Base-by-base conservation (phyloP, 2,329 filamentous ascomycete genomes). In the Talaromyces amestolkiae region DNA sequence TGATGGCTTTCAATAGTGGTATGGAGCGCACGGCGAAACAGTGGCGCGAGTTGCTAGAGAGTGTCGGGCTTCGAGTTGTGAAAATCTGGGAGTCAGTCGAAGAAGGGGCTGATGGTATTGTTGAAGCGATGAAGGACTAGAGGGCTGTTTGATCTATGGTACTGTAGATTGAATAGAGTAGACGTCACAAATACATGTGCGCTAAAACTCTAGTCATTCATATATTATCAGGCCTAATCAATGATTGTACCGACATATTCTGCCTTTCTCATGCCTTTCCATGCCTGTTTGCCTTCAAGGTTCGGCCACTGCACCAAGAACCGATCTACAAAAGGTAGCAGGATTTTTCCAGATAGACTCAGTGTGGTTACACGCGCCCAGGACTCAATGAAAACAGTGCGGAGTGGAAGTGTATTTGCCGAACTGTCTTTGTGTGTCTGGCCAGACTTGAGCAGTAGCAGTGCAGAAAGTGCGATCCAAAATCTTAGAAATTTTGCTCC, bases 361-460 rank as follows among this genome's bases (percentile, higher is more conserved):
- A 98, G 78, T 13, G 86, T 89, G 69, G 85, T 89, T 17, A 96
- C 91, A 17, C 95, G 85, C 2, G 95, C 94, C 89, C 93, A 97
- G 22, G 91, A 95, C 82, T 99, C 95, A 33, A 97, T 86, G 75
- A 95, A 99, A 15, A 98, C 82, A 10, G 91, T 89, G 68, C 87
- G 86, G 80, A 94, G 89, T 85, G 83, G 83, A 31, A 82, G 10
- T 62, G 70, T 47, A n/a, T n/a, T 6, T 77, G 58, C 65, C 35
- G 53, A 53, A 19, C 37, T 51, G 54, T 59, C 56, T 47, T 62
- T 43, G 22, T 64, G 65, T 62, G 63, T 33, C 8, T 60, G 61
- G 63, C n/a, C 22, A 7, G 56, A 19, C 19, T 58, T 47, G 27
- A 58, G 51, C 19, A 37, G 67, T 22, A 64, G 59, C 47, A 58